Base-by-base conservation (phyloP, 2,329 filamentous ascomycete genomes). In the Dactylellina drechsleri region DNA sequence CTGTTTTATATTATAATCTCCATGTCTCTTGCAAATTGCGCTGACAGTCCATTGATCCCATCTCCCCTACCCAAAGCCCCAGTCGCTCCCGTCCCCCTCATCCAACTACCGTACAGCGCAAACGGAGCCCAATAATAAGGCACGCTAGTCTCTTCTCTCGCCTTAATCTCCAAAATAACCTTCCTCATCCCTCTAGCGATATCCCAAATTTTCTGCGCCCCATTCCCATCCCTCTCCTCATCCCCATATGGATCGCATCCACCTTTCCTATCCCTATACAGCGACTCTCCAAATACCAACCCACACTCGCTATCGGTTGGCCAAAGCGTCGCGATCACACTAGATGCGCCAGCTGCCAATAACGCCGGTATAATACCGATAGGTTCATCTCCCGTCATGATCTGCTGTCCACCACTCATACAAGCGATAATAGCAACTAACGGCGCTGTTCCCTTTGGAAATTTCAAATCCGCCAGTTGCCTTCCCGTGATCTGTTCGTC, bases 101-200 rank as follows among this genome's bases (percentile, higher is more conserved):
- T 50, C 71, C 71, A 75, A 2, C 62, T 64, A 1, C 71, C 71
- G 18, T 75, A 47, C 15, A 75, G 54, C 1, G 16, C 71, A 16
- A 75, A 75, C 0, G 71, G 59, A 2, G 71, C 71, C 71, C 71
- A 75, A 43, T 65, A 75, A 20, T 75, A 75, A 16, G 71, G 71
- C 23, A 58, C 47, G 16, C 53, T 68, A 4, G 71, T 75, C n/a
- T 64, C 64, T 10, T 68, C 59, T 3, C n/a, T 53, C 7, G 26
- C 49, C 40, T 54, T 64, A 4, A 75, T 75, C 15, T 68, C 58
- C 8, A 75, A 45, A 4, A 75, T 31, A 0, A 64, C 71, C 31
- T 47, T 68, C 18, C 59, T 36, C 1, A 68, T 20, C 1, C 26
- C 36, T 10, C 41, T 54, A 2, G 71, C 64, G 31, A 75, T 68